These are phyloP conservation scores for Hygrocybe coccinea DNA, from an alignment of 768 basidiomycete genomes.

Conservation along the genomic window DNA sequence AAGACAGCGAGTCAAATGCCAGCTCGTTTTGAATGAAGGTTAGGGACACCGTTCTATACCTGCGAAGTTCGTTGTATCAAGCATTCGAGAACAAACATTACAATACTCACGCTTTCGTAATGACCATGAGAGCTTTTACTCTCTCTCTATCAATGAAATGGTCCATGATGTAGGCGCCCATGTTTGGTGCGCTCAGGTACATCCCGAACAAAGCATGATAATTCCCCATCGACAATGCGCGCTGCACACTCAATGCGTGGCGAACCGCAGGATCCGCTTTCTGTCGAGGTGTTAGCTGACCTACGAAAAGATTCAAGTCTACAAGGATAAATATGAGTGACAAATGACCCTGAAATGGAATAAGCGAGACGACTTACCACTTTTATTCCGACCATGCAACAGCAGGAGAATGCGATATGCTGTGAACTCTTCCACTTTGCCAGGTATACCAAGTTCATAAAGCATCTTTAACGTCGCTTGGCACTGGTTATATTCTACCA, in stretches of 20 bases:
- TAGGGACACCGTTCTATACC: conserved; percentile 78
- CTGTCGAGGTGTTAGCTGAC: conserved; percentile 93
- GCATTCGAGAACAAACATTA: neutral
- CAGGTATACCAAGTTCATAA: conserved; percentile 90
- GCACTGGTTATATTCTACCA: conserved; percentile 99
- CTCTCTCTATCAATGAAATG: conserved; percentile 94
- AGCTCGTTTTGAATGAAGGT: conserved; percentile 75
- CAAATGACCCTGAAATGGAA: conserved; percentile 1
- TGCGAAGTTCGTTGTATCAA: conserved; percentile 29
- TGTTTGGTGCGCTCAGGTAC: conserved; percentile 82
- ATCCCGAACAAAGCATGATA: conserved; percentile 89
- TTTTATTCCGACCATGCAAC: conserved; percentile 87
- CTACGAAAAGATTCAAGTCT: conserved; percentile 97
- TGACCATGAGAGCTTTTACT: conserved; percentile 77
- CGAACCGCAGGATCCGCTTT: conserved; percentile 73
- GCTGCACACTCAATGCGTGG: conserved; percentile 87
- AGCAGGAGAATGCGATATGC: conserved; percentile 97
- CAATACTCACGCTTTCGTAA: conserved; percentile 82
- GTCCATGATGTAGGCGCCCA: conserved; percentile 99
- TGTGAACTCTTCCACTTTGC: conserved; percentile 92
- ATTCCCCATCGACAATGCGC: conserved; percentile 86
- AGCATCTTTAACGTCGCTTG: conserved; percentile 84
- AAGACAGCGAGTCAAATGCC: conserved; percentile 67
- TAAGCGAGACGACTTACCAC: conserved; percentile 54
- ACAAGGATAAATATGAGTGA: conserved; percentile 10